Percentiles rank a stretch among this genome's conserved stretches.
Evolutionary conservation across 192 early-diverging fungal genomes (phyloP).

Genomic region (Pilobolus umbonatus): DNA sequence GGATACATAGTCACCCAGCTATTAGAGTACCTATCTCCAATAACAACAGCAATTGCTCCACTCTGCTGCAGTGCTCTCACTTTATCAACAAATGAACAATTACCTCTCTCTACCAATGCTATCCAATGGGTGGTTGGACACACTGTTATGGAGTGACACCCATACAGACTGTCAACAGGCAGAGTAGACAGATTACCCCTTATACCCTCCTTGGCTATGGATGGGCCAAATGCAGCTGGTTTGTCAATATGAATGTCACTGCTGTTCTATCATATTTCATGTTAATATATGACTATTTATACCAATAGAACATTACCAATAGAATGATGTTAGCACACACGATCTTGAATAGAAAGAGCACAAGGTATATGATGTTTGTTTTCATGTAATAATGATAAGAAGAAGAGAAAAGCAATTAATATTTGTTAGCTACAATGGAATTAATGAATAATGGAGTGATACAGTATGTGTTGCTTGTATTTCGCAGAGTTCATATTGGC

Average conservation of each 20-base stretch:
- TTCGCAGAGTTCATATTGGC: too few relatives aligned
- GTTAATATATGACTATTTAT: too few relatives aligned
- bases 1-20: conserved; percentile 86
- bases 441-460: too few relatives aligned
- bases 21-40: conserved; percentile 71
- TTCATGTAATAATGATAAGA: too few relatives aligned
- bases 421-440: too few relatives aligned
- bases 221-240: conserved; percentile 79
- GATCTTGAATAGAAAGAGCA: too few relatives aligned
- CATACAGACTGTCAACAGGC: conserved; percentile 39
- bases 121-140: conserved; percentile 56
- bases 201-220: conserved; percentile 64
- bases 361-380: too few relatives aligned
- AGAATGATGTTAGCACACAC: too few relatives aligned
- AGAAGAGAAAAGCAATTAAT: too few relatives aligned
- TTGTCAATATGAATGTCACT: conserved; percentile 58
- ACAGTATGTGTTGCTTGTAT: too few relatives aligned
- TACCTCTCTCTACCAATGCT: conserved; percentile 80
- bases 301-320: too few relatives aligned
- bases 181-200: conserved; percentile 59
- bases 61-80: conserved; percentile 82
- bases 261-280: conserved; percentile 34
- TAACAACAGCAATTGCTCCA: conserved; percentile 78
- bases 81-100: conserved; percentile 86
- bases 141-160: conserved; percentile 45